Evolutionary conservation across 176 grass and related monocot species (phyloP), one percentile per base, ranked within the genome.

Genomic region (Ensete glaucum): DNA sequence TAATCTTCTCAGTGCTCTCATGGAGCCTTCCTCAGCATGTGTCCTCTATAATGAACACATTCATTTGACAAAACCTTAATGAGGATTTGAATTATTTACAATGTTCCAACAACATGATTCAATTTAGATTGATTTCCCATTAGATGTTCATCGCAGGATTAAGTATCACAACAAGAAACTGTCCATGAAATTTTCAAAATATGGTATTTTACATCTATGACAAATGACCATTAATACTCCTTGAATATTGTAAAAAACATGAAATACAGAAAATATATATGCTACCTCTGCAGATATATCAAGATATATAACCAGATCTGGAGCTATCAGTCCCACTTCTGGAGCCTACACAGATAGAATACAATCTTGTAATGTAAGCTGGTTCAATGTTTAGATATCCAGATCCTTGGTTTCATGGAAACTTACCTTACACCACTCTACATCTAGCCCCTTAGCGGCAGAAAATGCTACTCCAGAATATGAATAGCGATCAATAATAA

Each of bases 211-310:
- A 9, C 17, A 62, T 4, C 20, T 13, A 57, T 57, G 54, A 57
- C 54, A 17, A 57, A 57, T 57, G 16, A 2, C 13, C 54, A 57
- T 57, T 57, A 11, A 57, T 11, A 57, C 13, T 43, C 34, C 34
- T 5, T 43, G 13, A 70, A 48, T 50, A 19, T 3, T 50, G 22
- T 2, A 20, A n/a, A 53, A 26, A 20, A 26, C 77, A 74, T 66
- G 52, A 19, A 10, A 29, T 52, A 73, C 63, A 17, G 53, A 12
- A 72, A 52, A 71, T 17, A 17, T 53, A 83, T 21, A 74, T 9
- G 26, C n/a, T 89, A 98, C 90, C 95, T 98, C 88, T 80, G 95
- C 88, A 49, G 89, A 86, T 76, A 98, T 82, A 84, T 98, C 90
- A 71, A 97, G 80, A 83, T 85, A 97, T 80, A 97, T 54, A 50